Percentiles rank a stretch among this genome's conserved stretches.
Conservation (phyloP, 768 basidiomycete genomes). For the Russula earlei region DNA sequence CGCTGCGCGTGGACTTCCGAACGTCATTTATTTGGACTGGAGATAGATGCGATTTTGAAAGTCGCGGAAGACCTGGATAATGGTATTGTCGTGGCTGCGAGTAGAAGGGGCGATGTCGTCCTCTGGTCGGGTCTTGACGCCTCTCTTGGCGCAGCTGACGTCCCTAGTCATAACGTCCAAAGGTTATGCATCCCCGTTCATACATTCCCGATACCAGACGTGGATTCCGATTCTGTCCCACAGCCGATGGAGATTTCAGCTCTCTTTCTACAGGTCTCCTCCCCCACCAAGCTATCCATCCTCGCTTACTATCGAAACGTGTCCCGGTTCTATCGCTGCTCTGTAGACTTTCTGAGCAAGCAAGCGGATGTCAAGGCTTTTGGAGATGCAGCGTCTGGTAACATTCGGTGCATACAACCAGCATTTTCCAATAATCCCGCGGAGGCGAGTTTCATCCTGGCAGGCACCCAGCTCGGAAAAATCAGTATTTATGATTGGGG, state of each 20-base stretch:
- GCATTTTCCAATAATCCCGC: slow-evolving; percentile 33
- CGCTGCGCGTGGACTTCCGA: slow-evolving; percentile 58
- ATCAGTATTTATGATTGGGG: slow-evolving; percentile 53
- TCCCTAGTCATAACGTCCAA: neutral
- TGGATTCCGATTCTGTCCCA: neutral
- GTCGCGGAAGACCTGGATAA: slow-evolving; percentile 37
- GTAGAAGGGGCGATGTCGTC: slow-evolving; percentile 47
- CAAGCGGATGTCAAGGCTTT: slow-evolving; percentile 34
- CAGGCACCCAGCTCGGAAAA: slow-evolving; percentile 57
- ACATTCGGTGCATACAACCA: slow-evolving; percentile 42
- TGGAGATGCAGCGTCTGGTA: slow-evolving; percentile 43
- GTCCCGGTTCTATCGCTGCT: slow-evolving; percentile 43
- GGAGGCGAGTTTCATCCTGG: slow-evolving; percentile 44
- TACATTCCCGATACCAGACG: neutral
- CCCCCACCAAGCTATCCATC: slow-evolving; percentile 25
- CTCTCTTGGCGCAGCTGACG: slow-evolving; percentile 16
- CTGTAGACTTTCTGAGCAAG: slow-evolving; percentile 27
- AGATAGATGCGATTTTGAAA: slow-evolving; percentile 43
- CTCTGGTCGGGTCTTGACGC: slow-evolving; percentile 41
- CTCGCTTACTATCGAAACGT: slow-evolving; percentile 45
- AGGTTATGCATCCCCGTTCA: slow-evolving; percentile 1
- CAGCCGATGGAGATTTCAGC: neutral
- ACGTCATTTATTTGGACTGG: slow-evolving; percentile 25
- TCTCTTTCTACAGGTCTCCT: slow-evolving; percentile 7
- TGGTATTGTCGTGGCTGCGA: slow-evolving; percentile 41